Percentiles rank a stretch among this genome's conserved stretches.
Conservation (phyloP, 164 flowering plant genomes). For the Kalanchoe fedtschenkoi region DNA sequence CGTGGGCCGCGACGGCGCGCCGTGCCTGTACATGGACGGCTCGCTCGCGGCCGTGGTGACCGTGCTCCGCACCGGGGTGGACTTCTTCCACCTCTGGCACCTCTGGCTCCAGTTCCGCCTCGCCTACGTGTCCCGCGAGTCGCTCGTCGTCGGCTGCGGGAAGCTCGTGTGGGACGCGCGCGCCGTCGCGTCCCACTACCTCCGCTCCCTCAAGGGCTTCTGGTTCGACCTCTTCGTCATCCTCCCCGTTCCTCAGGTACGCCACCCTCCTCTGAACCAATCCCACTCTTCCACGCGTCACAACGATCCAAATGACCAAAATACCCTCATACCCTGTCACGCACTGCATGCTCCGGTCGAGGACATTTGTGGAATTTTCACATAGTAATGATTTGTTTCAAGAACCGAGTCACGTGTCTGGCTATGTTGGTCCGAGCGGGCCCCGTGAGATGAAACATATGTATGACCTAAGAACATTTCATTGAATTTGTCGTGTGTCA, state of each 20-base stretch:
- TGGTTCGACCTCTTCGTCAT: slow-evolving; percentile 90
- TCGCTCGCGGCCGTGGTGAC: slow-evolving; percentile 60
- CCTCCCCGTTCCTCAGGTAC: slow-evolving; percentile 89
- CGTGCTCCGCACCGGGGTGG: slow-evolving; percentile 57
- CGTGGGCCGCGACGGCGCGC: slow-evolving; percentile 52
- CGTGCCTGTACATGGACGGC: slow-evolving; percentile 84
- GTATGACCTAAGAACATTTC: neutral
- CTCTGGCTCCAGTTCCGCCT: slow-evolving; percentile 78
- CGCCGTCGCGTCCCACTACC: slow-evolving; percentile 61
- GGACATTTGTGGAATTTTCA: neutral
- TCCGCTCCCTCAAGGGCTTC: slow-evolving; percentile 66
- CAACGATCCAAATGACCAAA: neutral
- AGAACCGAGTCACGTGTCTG: no score
- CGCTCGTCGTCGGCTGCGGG: slow-evolving; percentile 86
- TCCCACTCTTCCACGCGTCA: neutral
- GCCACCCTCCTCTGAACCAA: neutral
- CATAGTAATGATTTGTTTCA: no score
- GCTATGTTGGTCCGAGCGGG: no score
- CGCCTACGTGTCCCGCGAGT: slow-evolving; percentile 85
- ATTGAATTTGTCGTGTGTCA: slow-evolving; percentile 1
- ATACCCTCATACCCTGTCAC: neutral
- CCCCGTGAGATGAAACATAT: no score
- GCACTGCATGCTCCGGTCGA: neutral
- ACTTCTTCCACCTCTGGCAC: slow-evolving; percentile 65
- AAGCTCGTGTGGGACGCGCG: slow-evolving; percentile 94